Base-by-base conservation (phyloP, 2,329 filamentous ascomycete genomes). In the Acephala macrosclerotiorum region DNA sequence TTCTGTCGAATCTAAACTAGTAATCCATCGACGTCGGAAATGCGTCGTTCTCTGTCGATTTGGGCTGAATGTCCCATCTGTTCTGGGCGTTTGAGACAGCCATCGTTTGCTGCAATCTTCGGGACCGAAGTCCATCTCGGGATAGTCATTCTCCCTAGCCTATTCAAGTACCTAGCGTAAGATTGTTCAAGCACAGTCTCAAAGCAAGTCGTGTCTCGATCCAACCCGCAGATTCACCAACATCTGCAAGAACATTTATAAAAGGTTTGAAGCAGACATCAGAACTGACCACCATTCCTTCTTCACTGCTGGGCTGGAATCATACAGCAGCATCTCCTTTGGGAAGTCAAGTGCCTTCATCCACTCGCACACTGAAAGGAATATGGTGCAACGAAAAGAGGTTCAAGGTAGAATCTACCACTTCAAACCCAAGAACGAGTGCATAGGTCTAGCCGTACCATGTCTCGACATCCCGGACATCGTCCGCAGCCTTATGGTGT, bases 401-500 rank as follows among this genome's bases (percentile, higher is more conserved):
- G 38, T 66, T 20, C 36, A 66, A 38, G 64, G 64, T 55, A 56
- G 56, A 36, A 33, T 66, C 56, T 66, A 58, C 40, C 55, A 45
- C 3, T 63, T 66, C 60, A 60, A 60, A 33, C 63, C 57, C 56
- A 66, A n/a, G 16, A 51, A 47, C 61, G 57, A 61, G 61, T 64
- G 40, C 53, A 47, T 59, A 5, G 58, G 25, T 22, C 58, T 62
- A 51, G 61, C 58, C 35, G 53, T 49, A 16, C 0, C 25, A 5
- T 62, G 57, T 60, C 58, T 22, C 14, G 60, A 49, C 61, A 29
- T 61, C 53, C 29, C 65, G n/a, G 59, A 67, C 18, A 18, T 42
- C 18, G 59, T 64, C 33, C 65, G 62, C 51, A 18, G 53, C 40
- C 60, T 67, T 35, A 69, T 67, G 61, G 62, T 67, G 45, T 58